Evolutionary conservation across 75 land plant species (phyloP).

Genomic region (Ceratopteris richardii): DNA sequence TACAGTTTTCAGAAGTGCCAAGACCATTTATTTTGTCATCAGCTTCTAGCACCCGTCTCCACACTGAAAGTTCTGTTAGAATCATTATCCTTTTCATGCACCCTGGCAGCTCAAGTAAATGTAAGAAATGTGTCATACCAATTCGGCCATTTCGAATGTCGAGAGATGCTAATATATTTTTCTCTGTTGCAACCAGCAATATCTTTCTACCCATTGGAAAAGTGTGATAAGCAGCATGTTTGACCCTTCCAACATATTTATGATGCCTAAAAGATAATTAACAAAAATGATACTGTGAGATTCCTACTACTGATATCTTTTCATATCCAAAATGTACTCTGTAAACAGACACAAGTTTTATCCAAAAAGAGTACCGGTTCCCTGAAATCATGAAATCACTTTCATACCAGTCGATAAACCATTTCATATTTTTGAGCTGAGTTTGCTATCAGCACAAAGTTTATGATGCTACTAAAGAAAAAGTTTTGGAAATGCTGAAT

Average conservation of each 20-base stretch:
- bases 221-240: constrained; percentile 34
- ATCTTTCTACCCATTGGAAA: constrained; percentile 27
- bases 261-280: constrained; percentile 23
- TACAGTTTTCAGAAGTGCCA: constrained; percentile 27
- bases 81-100: neutral
- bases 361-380: neutral
- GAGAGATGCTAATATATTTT: constrained; percentile 31
- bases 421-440: neutral
- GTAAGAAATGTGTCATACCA: constrained; percentile 12
- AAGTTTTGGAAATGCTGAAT: too few species aligned
- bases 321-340: neutral
- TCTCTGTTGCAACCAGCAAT: constrained; percentile 30
- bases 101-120: neutral
- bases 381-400: neutral
- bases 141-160: constrained; percentile 33
- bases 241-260: constrained; percentile 32
- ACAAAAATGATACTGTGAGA: neutral
- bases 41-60: constrained; percentile 33
- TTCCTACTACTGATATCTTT: neutral
- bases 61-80: constrained; percentile 20
- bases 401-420: neutral
- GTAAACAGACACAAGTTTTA: neutral
- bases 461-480: too few species aligned
- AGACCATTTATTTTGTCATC: constrained; percentile 22
- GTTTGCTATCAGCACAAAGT: too few species aligned